Evolutionary conservation across 2,329 filamentous ascomycete species (phyloP).

Genomic region (Erysiphe pulchra): DNA sequence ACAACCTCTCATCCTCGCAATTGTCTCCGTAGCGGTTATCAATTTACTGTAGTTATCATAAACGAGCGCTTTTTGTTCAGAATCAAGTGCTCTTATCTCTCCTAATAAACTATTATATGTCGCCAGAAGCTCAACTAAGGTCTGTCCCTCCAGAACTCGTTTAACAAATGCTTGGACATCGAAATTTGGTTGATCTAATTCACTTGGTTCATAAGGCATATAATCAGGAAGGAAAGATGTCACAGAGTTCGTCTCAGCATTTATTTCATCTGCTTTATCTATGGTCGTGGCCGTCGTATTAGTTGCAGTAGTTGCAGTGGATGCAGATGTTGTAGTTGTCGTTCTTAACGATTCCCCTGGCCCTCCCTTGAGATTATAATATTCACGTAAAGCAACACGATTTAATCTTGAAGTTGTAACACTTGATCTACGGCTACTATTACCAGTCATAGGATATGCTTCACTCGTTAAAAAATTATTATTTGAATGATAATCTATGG

Average conservation of each 20-base stretch:
- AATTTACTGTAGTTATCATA: constrained; percentile 98
- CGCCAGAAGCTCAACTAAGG: constrained; percentile 40
- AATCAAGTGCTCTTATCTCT: constrained; percentile 74
- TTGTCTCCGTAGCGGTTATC: constrained; percentile 90
- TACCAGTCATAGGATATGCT: too few relatives aligned
- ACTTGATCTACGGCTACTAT: neutral
- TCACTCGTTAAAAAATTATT: too few relatives aligned
- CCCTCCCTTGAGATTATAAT: constrained; percentile 55
- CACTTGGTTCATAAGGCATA: constrained; percentile 16
- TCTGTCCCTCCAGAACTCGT: constrained; percentile 31
- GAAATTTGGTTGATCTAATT: constrained; percentile 53
- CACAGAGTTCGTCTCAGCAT: neutral
- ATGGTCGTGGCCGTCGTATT: too few relatives aligned
- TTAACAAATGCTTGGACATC: constrained; percentile 43
- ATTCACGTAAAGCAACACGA: constrained; percentile 70
- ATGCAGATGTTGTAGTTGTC: constrained; percentile 3
- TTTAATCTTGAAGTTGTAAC: constrained; percentile 17
- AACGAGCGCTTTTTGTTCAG: constrained; percentile 87
- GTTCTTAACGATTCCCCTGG: neutral
- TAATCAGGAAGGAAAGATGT: constrained; percentile 4
- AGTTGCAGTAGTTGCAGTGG: neutral
- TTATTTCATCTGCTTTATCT: neutral
- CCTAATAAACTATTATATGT: constrained; percentile 46
- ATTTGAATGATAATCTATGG: too few relatives aligned
- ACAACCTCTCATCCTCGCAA: constrained; percentile 60